These are phyloP conservation scores for Larix kaempferi DNA, from an alignment of 75 land plant species.

Conservation along the genomic window DNA sequence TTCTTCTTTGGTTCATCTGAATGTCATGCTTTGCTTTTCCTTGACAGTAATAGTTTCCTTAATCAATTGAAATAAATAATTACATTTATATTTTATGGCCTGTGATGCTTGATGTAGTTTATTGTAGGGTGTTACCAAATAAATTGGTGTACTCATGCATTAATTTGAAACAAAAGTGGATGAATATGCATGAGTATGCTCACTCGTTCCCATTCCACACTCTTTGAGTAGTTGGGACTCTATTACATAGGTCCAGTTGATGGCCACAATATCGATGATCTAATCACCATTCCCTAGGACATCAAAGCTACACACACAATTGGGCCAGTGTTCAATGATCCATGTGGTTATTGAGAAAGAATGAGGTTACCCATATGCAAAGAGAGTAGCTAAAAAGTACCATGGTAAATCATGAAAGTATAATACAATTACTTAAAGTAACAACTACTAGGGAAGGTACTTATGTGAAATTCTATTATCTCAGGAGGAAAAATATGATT, in stretches of 20 bases:
- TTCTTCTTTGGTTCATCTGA: not conserved
- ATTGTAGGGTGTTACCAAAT: conserved; percentile 77
- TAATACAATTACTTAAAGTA: not conserved
- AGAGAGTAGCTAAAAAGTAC: conserved; percentile 74
- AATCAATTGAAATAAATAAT: not conserved
- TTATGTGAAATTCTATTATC: not conserved
- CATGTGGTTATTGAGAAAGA: conserved; percentile 93
- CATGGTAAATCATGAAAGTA: conserved; percentile 49
- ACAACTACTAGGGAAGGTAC: not conserved
- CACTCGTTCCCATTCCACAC: conserved; percentile 76
- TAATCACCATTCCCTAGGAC: conserved; percentile 66
- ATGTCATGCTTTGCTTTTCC: not conserved
- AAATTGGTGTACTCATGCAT: conserved; percentile 79
- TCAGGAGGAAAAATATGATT: not conserved
- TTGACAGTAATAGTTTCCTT: not conserved
- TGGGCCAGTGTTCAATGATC: conserved; percentile 82
- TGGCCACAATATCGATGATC: conserved; percentile 81
- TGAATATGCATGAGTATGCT: conserved; percentile 93
- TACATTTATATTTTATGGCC: not conserved
- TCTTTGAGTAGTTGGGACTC: conserved; percentile 88
- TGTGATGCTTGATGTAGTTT: conserved; percentile 7
- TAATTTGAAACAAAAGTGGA: conserved; percentile 85
- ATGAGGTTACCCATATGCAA: conserved; percentile 83
- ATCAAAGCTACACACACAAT: conserved; percentile 71
- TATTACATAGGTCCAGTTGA: conserved; percentile 93